Evolutionary conservation across 2,329 filamentous ascomycete species (phyloP).

Genomic region (Parastagonospora avenae): DNA sequence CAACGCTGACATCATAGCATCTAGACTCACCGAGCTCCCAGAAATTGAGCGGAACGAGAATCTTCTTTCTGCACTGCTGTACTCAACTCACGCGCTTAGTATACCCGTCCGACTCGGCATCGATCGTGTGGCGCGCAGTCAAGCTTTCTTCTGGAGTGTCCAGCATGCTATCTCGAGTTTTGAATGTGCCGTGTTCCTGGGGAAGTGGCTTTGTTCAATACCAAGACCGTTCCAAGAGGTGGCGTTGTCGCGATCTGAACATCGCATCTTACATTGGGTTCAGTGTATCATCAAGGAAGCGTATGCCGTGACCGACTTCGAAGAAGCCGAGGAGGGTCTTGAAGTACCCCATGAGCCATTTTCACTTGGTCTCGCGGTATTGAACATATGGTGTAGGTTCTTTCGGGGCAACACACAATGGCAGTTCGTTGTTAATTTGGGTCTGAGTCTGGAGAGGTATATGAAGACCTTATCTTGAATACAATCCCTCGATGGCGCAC

Average conservation of each 20-base stretch:
- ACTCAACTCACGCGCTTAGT: constrained; percentile 61
- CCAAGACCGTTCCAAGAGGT: constrained; percentile 24
- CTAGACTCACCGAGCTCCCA: constrained; percentile 46
- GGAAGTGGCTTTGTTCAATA: constrained; percentile 54
- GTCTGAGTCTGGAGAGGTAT: constrained; percentile 46
- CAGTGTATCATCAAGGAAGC: constrained; percentile 55
- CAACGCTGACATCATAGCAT: constrained; percentile 49
- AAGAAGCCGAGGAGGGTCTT: constrained; percentile 15
- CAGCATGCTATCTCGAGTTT: constrained; percentile 61
- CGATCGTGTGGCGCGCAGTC: constrained; percentile 60
- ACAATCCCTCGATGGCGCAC: too few relatives aligned
- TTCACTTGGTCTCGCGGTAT: constrained; percentile 47
- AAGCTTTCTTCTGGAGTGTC: constrained; percentile 63
- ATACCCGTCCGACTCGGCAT: constrained; percentile 62
- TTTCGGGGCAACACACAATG: constrained; percentile 57
- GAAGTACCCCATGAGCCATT: constrained; percentile 30
- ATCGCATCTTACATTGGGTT: constrained; percentile 55
- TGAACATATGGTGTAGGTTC: constrained; percentile 55
- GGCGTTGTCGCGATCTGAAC: constrained; percentile 40
- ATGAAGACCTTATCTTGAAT: constrained; percentile 5
- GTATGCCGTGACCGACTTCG: constrained; percentile 44
- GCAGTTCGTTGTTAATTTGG: constrained; percentile 56
- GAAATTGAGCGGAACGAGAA: constrained; percentile 56
- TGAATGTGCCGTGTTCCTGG: constrained; percentile 60
- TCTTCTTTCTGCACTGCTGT: constrained; percentile 56